These are phyloP conservation scores for Candolleomyces eurysporus DNA, from an alignment of 768 basidiomycete species.

Conservation along the genomic window DNA sequence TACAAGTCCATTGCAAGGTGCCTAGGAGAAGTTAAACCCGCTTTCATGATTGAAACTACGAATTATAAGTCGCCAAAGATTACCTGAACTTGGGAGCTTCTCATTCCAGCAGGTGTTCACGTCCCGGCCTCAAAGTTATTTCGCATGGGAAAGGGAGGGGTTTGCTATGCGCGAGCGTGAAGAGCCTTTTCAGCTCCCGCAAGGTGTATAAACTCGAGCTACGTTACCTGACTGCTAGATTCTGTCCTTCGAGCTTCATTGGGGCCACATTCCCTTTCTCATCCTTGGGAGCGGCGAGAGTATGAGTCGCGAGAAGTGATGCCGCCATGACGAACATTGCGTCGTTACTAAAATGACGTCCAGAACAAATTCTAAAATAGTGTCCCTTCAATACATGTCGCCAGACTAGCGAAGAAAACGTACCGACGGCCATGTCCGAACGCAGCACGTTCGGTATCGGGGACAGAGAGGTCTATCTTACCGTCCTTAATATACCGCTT, in stretches of 20 bases:
- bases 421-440: slow-evolving; percentile 29
- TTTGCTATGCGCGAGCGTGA: too few relatives aligned
- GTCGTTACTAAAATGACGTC: slow-evolving; percentile 22
- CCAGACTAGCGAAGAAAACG: neutral
- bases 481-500: slow-evolving; percentile 27
- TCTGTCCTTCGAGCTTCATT: slow-evolving; percentile 9
- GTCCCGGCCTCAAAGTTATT: too few relatives aligned
- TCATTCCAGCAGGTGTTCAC: too few relatives aligned
- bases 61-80: too few relatives aligned
- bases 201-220: too few relatives aligned
- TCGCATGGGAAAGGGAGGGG: too few relatives aligned
- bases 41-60: too few relatives aligned
- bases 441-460: slow-evolving; percentile 23
- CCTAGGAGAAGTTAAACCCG: too few relatives aligned
- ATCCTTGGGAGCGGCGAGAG: slow-evolving; percentile 21
- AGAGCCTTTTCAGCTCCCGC: too few relatives aligned
- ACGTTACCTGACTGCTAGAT: too few relatives aligned
- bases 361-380: slow-evolving; percentile 22
- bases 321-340: slow-evolving; percentile 19
- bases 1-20: too few relatives aligned
- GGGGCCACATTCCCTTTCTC: slow-evolving; percentile 16
- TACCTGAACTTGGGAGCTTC: too few relatives aligned
- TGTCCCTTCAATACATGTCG: neutral
- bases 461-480: slow-evolving; percentile 19
- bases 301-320: slow-evolving; percentile 18